Evolutionary conservation across 75 land plant genomes (phyloP), one percentile per base, ranked within the genome.

Genomic region (Picea sitchensis): DNA sequence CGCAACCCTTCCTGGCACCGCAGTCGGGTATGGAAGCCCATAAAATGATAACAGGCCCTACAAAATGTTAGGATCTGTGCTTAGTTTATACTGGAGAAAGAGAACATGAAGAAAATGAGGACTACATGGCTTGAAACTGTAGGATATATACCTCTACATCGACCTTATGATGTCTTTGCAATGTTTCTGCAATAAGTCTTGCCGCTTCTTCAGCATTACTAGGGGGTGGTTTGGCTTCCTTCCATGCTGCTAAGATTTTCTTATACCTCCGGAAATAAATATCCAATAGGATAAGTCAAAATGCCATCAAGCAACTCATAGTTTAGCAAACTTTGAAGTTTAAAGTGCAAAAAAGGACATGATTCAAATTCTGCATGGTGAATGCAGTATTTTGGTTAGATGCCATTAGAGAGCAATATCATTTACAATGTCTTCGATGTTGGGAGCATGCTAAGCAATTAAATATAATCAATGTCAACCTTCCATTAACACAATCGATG

Each of bases 21-120:
- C 65, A 67, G 84, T 79, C 8, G 73, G 81, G 47, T 47, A 69
- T 75, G 92, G 86, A 12, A 95, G 87, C 26, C 91, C 94, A 85
- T 95, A 96, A 77, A 86, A 96, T 47, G 78, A 76, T 73, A 94
- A 80, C n/a, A 96, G 59, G 1, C 98, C 98, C 98, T 96, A 73
- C 51, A 77, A 78, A 20, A 47, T 15, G 36, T 41, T 44, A 71
- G 54, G 26, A 71, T 71, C 11, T 71, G 23, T 44, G 36, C 3
- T 41, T 71, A n/a, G n/a, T 71, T 71, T 71, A 21, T 44, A 20
- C 13, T 69, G 54, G 47, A 69, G 41, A 65, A 41, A 18, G 0
- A 69, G 20, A 68, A 3, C 51, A 69, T 21, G 23, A 44, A 20
- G 3, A 71, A 38, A 20, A 44, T 44, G n/a, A 41, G 44, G 51